Evolutionary conservation across 1,139 yeast genomes (phyloP).

Genomic region (Candida sp.): DNA sequence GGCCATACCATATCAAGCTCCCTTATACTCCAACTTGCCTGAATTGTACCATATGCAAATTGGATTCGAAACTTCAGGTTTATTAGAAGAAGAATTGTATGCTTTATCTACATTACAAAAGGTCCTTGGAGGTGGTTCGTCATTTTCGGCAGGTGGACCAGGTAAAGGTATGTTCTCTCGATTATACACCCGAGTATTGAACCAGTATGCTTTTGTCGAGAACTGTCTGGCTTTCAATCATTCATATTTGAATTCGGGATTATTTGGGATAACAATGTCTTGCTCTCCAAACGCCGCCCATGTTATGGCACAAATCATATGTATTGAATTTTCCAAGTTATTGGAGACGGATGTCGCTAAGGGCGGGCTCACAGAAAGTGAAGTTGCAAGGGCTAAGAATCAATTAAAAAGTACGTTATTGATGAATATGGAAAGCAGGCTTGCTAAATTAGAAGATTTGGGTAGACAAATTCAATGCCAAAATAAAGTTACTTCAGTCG

Average conservation of each 20-base stretch:
- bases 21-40: constrained; percentile 67
- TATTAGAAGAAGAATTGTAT: constrained; percentile 82
- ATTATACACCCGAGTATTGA: constrained; percentile 84
- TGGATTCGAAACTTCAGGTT: constrained; percentile 86
- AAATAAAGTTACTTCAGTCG: constrained; percentile 71
- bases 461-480: constrained; percentile 93
- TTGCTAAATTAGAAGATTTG: constrained; percentile 90
- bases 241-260: constrained; percentile 85
- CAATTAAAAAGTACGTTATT: constrained; percentile 85
- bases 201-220: constrained; percentile 89
- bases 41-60: constrained; percentile 85
- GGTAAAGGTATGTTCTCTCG: constrained; percentile 99
- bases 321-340: constrained; percentile 67
- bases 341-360: constrained; percentile 52
- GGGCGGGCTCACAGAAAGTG: constrained; percentile 65
- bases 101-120: constrained; percentile 91
- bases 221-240: constrained; percentile 88
- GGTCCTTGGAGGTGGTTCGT: constrained; percentile 95
- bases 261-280: constrained; percentile 85
- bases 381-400: constrained; percentile 86
- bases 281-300: constrained; percentile 87
- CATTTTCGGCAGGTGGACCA: constrained; percentile 99
- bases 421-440: constrained; percentile 90
- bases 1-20: constrained; percentile 66
- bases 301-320: constrained; percentile 76